Evolutionary conservation across 2,329 filamentous ascomycete species (phyloP).

Genomic region (Diaporthe humulicola): DNA sequence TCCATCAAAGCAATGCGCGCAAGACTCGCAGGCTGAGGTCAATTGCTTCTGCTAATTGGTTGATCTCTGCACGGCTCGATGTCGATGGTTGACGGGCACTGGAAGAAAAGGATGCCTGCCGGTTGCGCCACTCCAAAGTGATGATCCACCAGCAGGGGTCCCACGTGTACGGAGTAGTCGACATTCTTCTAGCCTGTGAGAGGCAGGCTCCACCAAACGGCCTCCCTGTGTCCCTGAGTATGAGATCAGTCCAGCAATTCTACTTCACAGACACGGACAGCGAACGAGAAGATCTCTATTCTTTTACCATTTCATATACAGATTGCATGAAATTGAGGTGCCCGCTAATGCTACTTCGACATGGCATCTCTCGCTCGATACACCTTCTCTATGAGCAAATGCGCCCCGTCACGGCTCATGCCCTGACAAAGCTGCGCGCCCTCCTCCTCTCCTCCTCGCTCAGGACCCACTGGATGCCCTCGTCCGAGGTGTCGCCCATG

Average conservation of each 20-base stretch:
- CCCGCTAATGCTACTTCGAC: conserved; percentile 24
- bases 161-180: background rate
- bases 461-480: conserved; percentile 79
- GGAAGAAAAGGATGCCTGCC: conserved; percentile 7
- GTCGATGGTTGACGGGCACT: conserved; percentile 8
- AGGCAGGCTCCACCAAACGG: background rate
- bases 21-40: background rate
- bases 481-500: conserved; percentile 63
- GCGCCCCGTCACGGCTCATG: conserved; percentile 5
- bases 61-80: background rate
- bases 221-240: background rate
- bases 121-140: background rate
- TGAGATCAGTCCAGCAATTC: background rate
- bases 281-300: background rate
- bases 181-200: background rate
- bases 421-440: conserved; percentile 76
- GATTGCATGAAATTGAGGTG: background rate
- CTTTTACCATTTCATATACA: background rate
- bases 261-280: background rate
- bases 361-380: background rate
- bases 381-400: background rate
- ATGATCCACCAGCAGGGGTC: conserved; percentile 24
- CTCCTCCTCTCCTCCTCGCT: conserved; percentile 80
- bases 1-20: conserved; percentile 10
- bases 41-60: background rate